phyloP scores from a whole-genome alignment of 208 protist species.

The Crithidia fasciculata region DNA sequence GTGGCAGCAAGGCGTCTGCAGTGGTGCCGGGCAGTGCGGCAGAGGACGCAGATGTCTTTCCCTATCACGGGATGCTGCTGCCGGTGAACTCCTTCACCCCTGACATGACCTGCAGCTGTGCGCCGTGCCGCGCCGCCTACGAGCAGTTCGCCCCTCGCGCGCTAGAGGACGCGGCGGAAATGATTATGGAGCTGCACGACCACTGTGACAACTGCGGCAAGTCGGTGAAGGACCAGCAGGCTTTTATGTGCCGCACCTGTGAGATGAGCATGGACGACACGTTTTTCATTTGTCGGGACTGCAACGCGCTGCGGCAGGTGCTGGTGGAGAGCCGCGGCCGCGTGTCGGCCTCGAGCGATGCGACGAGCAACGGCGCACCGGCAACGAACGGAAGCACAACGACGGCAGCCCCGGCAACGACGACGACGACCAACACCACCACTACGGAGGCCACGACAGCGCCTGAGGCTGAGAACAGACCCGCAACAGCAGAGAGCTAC shows the following conservation, averaged over 20 bases:
- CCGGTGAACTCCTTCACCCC: constrained; percentile 69
- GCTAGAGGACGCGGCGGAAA: constrained; percentile 58
- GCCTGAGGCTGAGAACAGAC: background rate
- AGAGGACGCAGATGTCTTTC: constrained; percentile 37
- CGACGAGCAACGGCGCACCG: too few relatives aligned
- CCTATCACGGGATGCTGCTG: constrained; percentile 79
- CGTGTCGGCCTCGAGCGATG: background rate
- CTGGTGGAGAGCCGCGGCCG: constrained; percentile 12
- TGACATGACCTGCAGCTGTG: constrained; percentile 70
- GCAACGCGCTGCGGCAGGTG: constrained; percentile 65
- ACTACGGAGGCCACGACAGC: background rate
- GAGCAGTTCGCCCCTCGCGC: constrained; percentile 69
- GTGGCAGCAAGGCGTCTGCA: constrained; percentile 29
- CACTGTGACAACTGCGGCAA: constrained; percentile 72
- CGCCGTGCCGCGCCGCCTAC: constrained; percentile 63
- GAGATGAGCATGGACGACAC: constrained; percentile 58
- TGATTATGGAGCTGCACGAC: constrained; percentile 79
- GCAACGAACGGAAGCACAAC: too few relatives aligned
- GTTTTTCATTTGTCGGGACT: constrained; percentile 75
- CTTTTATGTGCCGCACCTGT: constrained; percentile 85
- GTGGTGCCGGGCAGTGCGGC: constrained; percentile 5
- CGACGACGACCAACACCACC: background rate
- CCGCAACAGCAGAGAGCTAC: constrained; percentile 31
- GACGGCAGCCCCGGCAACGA: background rate
- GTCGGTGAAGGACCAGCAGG: constrained; percentile 50